These are phyloP conservation scores for Salix viminalis DNA, from an alignment of 345 rosid genomes.

Conservation along the genomic window DNA sequence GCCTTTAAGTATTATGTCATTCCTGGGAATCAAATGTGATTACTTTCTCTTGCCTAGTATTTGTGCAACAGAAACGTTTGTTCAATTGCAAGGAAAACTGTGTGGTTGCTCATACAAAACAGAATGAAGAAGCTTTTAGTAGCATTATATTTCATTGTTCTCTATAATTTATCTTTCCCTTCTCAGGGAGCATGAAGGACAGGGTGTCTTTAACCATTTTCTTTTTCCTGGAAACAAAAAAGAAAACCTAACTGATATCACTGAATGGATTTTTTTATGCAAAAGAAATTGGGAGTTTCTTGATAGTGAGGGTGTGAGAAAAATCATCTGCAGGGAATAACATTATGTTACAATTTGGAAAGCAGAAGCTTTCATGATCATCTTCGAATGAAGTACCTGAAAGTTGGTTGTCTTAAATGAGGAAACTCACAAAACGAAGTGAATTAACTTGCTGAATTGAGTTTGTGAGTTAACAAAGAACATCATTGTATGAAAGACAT, in stretches of 20 bases:
- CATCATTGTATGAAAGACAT: background rate
- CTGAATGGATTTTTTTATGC: background rate
- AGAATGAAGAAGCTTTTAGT: background rate
- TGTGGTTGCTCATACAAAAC: background rate
- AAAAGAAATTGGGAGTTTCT: background rate
- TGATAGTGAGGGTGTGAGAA: background rate
- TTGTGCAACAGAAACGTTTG: background rate
- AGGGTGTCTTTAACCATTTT: background rate
- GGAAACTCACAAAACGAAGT: background rate
- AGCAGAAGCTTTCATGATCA: background rate
- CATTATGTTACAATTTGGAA: background rate
- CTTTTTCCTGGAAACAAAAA: too few species aligned
- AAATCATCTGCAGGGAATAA: background rate
- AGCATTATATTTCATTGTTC: background rate
- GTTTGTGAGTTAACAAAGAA: background rate
- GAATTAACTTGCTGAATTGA: background rate
- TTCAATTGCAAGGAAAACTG: background rate
- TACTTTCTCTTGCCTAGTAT: background rate
- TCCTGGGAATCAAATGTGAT: too few species aligned
- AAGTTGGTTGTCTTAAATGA: background rate
- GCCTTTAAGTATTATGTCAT: background rate
- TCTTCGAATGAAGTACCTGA: background rate
- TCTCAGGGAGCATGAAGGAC: background rate
- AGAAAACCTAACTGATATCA: too few species aligned
- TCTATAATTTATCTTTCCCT: background rate